A percentile compares a stretch with the other conserved stretches of the same genome.
Evolutionary conservation across 257 asterid species (phyloP).

Genomic region (Jasminum sambac): DNA sequence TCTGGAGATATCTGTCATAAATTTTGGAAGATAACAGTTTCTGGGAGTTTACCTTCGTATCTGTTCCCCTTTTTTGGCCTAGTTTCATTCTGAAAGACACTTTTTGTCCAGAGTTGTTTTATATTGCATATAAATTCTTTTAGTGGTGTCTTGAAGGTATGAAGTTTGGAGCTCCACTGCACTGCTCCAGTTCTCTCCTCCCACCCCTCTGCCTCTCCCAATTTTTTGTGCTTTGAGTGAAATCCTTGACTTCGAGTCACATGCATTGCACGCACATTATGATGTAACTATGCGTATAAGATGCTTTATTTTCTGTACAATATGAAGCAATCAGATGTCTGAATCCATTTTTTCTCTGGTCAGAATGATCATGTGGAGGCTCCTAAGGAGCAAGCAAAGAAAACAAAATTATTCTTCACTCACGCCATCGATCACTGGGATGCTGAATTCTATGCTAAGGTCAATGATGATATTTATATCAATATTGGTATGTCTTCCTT

Average conservation of each 20-base stretch:
- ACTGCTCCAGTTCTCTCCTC: background rate
- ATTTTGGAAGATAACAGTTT: background rate
- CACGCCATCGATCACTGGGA: constrained; percentile 87
- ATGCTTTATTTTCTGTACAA: background rate
- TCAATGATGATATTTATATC: constrained; percentile 78
- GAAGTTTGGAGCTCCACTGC: background rate
- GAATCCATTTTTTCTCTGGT: constrained; percentile 19
- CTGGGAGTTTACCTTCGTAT: background rate
- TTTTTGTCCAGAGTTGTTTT: background rate
- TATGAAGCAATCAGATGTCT: constrained; percentile 10
- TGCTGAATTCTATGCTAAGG: constrained; percentile 80
- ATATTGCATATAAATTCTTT: background rate
- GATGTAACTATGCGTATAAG: background rate
- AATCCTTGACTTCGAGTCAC: background rate
- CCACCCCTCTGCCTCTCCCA: background rate
- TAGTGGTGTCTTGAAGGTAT: background rate
- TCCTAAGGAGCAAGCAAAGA: constrained; percentile 57
- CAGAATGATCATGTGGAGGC: constrained; percentile 77
- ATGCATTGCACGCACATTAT: background rate
- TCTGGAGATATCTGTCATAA: constrained; percentile 4
- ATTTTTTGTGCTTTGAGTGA: background rate
- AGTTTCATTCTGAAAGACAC: background rate
- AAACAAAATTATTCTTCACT: constrained; percentile 61
- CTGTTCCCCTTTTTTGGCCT: constrained; percentile 3
- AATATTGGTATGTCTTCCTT: constrained; percentile 62